These are phyloP conservation scores for Kwoniella dendrophila DNA, from an alignment of 768 basidiomycete genomes.

Conservation along the genomic window DNA sequence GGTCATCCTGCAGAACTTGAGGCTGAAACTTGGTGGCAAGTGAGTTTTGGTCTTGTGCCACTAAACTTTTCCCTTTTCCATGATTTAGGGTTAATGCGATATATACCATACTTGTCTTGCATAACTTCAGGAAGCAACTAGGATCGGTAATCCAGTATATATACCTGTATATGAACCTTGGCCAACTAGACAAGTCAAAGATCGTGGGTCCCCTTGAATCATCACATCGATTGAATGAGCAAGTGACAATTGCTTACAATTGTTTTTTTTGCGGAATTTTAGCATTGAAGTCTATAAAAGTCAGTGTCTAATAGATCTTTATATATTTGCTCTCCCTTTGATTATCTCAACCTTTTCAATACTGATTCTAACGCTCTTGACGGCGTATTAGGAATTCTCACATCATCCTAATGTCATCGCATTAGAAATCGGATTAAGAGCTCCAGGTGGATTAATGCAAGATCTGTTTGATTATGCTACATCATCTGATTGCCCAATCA, in stretches of 20 bases:
- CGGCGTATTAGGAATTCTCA: not conserved
- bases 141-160: slow-evolving; percentile 9
- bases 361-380: not conserved
- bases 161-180: slow-evolving; percentile 19
- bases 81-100: not conserved
- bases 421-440: slow-evolving; percentile 16
- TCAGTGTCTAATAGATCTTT: not conserved
- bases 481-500: slow-evolving; percentile 15
- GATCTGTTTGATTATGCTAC: slow-evolving; percentile 15
- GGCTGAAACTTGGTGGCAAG: slow-evolving; percentile 15
- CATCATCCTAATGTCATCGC: slow-evolving; percentile 7
- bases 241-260: not conserved
- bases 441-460: slow-evolving; percentile 10
- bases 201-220: slow-evolving; percentile 4
- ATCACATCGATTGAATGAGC: not conserved
- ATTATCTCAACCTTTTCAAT: not conserved
- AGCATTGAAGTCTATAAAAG: slow-evolving; percentile 12
- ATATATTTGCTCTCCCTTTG: not conserved
- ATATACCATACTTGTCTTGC: not conserved
- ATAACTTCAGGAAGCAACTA: slow-evolving; percentile 7
- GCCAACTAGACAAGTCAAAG: slow-evolving; percentile 9
- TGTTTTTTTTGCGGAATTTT: too few relatives aligned
- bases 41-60: slow-evolving; percentile 3
- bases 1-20: slow-evolving; percentile 9
- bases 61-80: not conserved